Evolutionary conservation across 768 basidiomycete species (phyloP).

Genomic region (Coprinopsis marcescibilis): DNA sequence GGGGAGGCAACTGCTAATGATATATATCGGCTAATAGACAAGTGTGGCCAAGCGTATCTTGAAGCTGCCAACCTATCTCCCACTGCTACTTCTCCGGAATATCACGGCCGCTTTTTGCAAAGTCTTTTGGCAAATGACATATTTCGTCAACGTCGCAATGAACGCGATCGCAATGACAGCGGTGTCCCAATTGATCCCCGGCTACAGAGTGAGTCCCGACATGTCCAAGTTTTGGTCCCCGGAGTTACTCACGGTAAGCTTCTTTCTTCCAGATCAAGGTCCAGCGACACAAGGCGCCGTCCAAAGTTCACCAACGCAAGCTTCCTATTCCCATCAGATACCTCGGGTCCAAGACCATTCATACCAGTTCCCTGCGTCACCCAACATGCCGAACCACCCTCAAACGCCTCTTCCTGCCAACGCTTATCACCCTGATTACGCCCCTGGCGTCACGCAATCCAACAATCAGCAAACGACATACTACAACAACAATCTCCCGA

Average conservation of each 20-base stretch:
- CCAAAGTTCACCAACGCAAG: conserved; percentile 25
- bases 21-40: conserved; percentile 58
- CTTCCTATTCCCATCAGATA: conserved; percentile 29
- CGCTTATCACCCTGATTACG: conserved; percentile 10
- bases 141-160: conserved; percentile 44
- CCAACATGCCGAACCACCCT: conserved; percentile 27
- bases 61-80: conserved; percentile 60
- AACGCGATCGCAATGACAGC: conserved; percentile 33
- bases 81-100: conserved; percentile 61
- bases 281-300: conserved; percentile 19
- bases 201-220: conserved; percentile 40
- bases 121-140: conserved; percentile 61
- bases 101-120: conserved; percentile 76
- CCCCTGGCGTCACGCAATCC: conserved; percentile 1
- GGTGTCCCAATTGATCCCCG: conserved; percentile 49
- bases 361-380: conserved; percentile 39
- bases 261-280: conserved; percentile 16
- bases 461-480: conserved; percentile 7
- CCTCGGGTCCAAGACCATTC: conserved; percentile 28
- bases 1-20: conserved; percentile 57
- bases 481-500: conserved; percentile 27
- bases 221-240: conserved; percentile 7
- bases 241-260: conserved; percentile 12
- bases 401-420: conserved; percentile 17
- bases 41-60: conserved; percentile 74